A percentile compares a stretch with the other conserved stretches of the same genome.
Conservation (phyloP, 345 rosid genomes). For the Gossypium thurberi region DNA sequence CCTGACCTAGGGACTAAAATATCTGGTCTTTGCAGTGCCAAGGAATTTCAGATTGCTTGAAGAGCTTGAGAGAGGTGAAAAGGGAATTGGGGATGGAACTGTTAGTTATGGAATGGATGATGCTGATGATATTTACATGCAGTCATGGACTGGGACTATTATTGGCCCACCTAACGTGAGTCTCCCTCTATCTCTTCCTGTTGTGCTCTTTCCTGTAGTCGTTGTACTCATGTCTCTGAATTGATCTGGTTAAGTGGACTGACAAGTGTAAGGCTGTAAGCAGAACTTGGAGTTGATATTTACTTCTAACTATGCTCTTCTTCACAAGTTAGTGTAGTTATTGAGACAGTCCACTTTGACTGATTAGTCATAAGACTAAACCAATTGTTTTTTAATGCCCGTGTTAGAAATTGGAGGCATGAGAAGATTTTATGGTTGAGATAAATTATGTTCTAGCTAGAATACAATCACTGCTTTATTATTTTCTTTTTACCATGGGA, state of each 20-base stretch:
- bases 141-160: slow-evolving; percentile 84
- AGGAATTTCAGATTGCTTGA: slow-evolving; percentile 68
- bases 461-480: not conserved
- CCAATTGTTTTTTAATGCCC: not conserved
- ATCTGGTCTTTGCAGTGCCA: slow-evolving; percentile 42
- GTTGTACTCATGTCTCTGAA: not conserved
- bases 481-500: not conserved
- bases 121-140: slow-evolving; percentile 89
- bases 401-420: not conserved
- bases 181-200: not conserved
- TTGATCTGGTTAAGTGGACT: not conserved
- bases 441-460: not conserved
- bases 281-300: not conserved
- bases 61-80: slow-evolving; percentile 83
- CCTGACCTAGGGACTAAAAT: slow-evolving; percentile 6
- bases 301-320: not conserved
- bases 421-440: not conserved
- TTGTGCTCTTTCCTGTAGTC: not conserved
- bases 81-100: slow-evolving; percentile 90
- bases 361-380: not conserved
- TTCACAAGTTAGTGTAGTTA: not conserved
- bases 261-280: not conserved
- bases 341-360: slow-evolving; percentile 2
- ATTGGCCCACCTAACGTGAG: slow-evolving; percentile 64
- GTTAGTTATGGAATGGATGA: slow-evolving; percentile 99